Percentiles rank a stretch among this genome's conserved stretches.
These are phyloP conservation scores for Sporobolomyces pararoseus DNA, from an alignment of 768 basidiomycete species.

Conservation along the genomic window DNA sequence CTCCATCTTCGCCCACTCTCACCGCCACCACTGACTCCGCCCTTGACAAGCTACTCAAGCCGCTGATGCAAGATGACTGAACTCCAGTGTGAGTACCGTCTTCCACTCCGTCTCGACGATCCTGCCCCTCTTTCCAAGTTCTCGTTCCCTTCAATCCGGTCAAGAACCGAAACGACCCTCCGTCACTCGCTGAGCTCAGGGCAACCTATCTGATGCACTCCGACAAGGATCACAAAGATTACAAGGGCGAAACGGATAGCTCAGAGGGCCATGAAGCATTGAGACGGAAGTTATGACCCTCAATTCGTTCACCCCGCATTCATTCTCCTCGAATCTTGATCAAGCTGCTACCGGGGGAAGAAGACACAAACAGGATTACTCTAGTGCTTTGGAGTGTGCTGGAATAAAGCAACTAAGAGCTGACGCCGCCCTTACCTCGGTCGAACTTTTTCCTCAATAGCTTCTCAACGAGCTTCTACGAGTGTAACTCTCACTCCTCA, in stretches of 20 bases:
- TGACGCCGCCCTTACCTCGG: neutral
- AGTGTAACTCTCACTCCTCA: slow-evolving; percentile 72
- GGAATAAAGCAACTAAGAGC: neutral
- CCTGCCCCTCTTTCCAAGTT: neutral
- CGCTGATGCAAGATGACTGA: slow-evolving; percentile 5
- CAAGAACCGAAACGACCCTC: neutral
- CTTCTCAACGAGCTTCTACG: slow-evolving; percentile 21
- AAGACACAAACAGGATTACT: neutral
- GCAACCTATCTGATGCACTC: too few species aligned
- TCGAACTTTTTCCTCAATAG: neutral
- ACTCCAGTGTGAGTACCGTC: slow-evolving; percentile 3
- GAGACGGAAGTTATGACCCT: too few species aligned
- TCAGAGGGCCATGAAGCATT: too few species aligned
- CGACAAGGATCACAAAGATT: too few species aligned
- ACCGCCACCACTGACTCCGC: too few species aligned
- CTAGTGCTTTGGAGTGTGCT: neutral
- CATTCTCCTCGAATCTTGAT: too few species aligned
- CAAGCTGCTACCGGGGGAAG: too few species aligned
- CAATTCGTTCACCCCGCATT: slow-evolving; percentile 1
- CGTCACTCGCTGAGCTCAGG: neutral
- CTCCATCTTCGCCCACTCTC: too few species aligned
- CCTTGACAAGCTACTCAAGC: too few species aligned
- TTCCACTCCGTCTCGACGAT: neutral
- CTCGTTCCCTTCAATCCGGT: neutral
- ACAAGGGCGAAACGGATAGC: too few species aligned